phyloP scores from a whole-genome alignment of 2,329 filamentous ascomycete genomes.

The Fusarium continuum region DNA sequence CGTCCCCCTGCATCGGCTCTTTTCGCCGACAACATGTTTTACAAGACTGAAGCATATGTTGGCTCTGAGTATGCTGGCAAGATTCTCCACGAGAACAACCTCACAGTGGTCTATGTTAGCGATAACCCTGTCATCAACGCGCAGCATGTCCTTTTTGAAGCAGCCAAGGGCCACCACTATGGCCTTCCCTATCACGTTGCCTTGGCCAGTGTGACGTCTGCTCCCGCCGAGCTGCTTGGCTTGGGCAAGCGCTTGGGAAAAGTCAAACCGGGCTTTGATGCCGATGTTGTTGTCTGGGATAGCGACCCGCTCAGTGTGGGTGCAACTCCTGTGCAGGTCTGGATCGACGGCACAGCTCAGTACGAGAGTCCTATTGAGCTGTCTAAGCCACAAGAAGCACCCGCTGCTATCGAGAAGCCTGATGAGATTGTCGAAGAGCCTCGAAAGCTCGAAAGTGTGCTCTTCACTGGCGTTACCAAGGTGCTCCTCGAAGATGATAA shows the following conservation, averaged over 20 bases:
- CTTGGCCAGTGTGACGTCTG: slow-evolving; percentile 65
- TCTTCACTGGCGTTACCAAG: slow-evolving; percentile 66
- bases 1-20: slow-evolving; percentile 66
- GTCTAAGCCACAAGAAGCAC: slow-evolving; percentile 55
- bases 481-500: slow-evolving; percentile 60
- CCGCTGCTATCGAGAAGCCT: slow-evolving; percentile 53
- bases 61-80: slow-evolving; percentile 74
- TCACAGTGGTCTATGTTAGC: slow-evolving; percentile 74
- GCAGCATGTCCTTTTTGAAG: slow-evolving; percentile 74
- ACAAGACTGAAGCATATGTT: slow-evolving; percentile 73
- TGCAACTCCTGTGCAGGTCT: slow-evolving; percentile 68
- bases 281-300: slow-evolving; percentile 70
- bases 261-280: slow-evolving; percentile 68
- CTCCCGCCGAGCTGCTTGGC: slow-evolving; percentile 66
- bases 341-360: slow-evolving; percentile 70
- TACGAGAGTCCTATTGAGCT: slow-evolving; percentile 62
- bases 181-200: slow-evolving; percentile 69
- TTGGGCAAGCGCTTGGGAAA: slow-evolving; percentile 67
- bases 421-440: slow-evolving; percentile 55
- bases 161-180: slow-evolving; percentile 67
- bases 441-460: slow-evolving; percentile 49
- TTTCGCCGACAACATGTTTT: slow-evolving; percentile 78
- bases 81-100: slow-evolving; percentile 69
- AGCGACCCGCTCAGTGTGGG: slow-evolving; percentile 69
- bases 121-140: slow-evolving; percentile 77